Evolutionary conservation across 2,329 filamentous ascomycete genomes (phyloP).

Genomic region (Colletotrichum aenigma): DNA sequence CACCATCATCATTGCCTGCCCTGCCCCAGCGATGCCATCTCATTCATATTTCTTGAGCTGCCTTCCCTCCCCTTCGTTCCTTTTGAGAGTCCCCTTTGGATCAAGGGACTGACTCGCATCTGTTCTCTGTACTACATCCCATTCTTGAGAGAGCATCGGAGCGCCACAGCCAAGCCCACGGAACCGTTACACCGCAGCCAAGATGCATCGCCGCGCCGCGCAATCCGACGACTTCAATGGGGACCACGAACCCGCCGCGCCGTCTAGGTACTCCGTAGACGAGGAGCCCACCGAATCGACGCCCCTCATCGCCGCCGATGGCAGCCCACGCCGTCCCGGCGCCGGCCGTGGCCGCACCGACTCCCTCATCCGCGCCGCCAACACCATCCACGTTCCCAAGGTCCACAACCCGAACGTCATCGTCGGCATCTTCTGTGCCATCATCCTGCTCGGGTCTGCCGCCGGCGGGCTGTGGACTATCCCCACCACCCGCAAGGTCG

Average conservation of each 20-base stretch:
- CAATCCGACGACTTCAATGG: background rate
- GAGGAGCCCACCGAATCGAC: constrained; percentile 1
- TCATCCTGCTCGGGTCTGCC: constrained; percentile 32
- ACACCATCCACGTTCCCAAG: constrained; percentile 23
- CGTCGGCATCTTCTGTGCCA: constrained; percentile 31
- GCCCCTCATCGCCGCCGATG: background rate
- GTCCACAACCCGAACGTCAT: constrained; percentile 28
- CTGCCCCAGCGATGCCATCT: background rate
- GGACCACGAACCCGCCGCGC: background rate
- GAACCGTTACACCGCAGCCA: background rate
- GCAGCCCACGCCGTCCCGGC: background rate
- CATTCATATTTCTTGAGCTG: background rate
- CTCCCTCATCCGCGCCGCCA: constrained; percentile 5
- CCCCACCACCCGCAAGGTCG: constrained; percentile 36
- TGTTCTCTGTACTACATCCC: background rate
- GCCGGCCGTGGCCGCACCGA: background rate
- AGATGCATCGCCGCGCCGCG: background rate
- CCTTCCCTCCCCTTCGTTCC: background rate
- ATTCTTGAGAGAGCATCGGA: background rate
- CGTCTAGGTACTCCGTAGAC: background rate
- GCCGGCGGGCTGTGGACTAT: constrained; percentile 34
- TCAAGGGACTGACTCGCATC: background rate
- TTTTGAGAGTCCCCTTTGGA: background rate
- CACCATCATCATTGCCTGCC: background rate
- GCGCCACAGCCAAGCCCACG: background rate